A percentile compares a stretch with the other conserved stretches of the same genome.
Conservation (phyloP, 441 rosid genomes). For the Syzygium syzygioides region DNA sequence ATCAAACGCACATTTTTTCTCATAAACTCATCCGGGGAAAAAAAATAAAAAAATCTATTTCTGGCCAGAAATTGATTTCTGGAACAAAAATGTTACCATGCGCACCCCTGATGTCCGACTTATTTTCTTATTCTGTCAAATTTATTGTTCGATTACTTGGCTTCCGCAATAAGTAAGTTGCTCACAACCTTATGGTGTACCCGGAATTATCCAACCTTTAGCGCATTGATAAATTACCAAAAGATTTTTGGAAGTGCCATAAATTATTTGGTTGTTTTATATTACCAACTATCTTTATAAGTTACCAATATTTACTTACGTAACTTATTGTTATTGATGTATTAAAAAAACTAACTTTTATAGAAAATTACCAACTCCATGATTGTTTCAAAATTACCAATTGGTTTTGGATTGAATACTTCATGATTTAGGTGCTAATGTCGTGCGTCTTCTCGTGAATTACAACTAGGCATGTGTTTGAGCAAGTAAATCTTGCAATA, state of each 20-base stretch:
- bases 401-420: neutral
- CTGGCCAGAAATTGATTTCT: too few species aligned
- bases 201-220: neutral
- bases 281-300: neutral
- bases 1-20: too few species aligned
- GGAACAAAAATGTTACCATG: too few species aligned
- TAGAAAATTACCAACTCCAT: neutral
- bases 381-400: neutral
- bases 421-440: neutral
- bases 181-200: neutral
- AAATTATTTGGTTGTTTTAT: neutral
- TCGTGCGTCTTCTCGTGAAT: neutral
- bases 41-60: too few species aligned
- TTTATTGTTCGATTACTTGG: too few species aligned
- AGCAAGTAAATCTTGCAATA: neutral
- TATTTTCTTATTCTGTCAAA: too few species aligned
- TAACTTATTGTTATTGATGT: neutral
- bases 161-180: neutral
- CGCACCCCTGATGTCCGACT: too few species aligned
- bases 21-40: too few species aligned
- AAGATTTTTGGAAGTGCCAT: neutral
- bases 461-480: neutral
- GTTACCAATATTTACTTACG: neutral
- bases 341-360: neutral
- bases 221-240: neutral